A percentile compares a stretch with the other conserved stretches of the same genome.
Conservation (phyloP, 192 early-diverging fungal genomes). For the Backusella luteola region DNA sequence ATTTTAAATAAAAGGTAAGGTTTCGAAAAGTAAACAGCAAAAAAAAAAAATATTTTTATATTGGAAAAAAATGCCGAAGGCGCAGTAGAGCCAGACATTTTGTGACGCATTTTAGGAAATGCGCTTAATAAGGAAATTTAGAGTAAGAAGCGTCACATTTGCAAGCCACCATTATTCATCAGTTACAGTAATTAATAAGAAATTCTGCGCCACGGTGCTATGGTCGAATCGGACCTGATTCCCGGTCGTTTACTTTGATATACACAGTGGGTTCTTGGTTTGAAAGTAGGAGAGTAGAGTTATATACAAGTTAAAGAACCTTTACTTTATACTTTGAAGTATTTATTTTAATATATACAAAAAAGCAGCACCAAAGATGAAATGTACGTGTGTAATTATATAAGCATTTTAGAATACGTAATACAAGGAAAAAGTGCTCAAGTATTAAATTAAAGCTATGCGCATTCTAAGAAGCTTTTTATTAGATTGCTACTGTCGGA, state of each 20-base stretch:
- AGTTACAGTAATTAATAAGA: background rate
- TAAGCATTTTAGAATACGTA: too few species aligned
- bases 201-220: background rate
- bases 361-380: too few species aligned
- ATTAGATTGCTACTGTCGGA: too few species aligned
- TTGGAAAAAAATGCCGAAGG: background rate
- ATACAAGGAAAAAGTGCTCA: too few species aligned
- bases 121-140: background rate
- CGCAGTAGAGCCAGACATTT: background rate
- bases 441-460: too few species aligned
- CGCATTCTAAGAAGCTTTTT: too few species aligned
- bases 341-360: too few species aligned
- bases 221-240: background rate
- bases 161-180: background rate
- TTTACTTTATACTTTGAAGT: too few species aligned
- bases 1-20: background rate
- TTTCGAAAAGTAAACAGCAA: background rate
- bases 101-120: conserved; percentile 1
- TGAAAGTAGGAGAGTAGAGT: too few species aligned
- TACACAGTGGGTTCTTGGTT: too few species aligned
- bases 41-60: background rate
- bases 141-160: background rate
- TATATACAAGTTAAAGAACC: too few species aligned
- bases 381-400: too few species aligned
- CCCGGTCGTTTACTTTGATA: background rate